phyloP scores from a whole-genome alignment of 139 green algal species.

The Nannochloris sp. region DNA sequence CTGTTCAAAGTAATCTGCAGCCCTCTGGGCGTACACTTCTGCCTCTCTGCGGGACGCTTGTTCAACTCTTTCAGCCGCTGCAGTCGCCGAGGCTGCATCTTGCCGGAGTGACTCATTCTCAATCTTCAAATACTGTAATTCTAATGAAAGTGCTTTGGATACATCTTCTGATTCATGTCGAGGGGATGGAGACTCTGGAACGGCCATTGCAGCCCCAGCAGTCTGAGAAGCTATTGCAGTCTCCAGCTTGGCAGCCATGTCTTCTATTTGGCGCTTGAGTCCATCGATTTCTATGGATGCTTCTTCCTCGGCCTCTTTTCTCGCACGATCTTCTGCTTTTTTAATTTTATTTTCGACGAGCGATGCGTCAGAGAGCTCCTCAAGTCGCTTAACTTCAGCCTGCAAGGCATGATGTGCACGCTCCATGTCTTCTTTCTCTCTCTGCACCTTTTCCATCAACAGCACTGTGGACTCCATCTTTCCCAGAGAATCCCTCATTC shows the following conservation, averaged over 20 bases:
- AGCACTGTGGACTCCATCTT: slow-evolving; percentile 16
- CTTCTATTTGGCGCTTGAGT: slow-evolving; percentile 14
- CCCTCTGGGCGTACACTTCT: neutral
- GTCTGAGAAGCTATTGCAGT: slow-evolving; percentile 6
- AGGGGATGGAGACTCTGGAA: slow-evolving; percentile 3
- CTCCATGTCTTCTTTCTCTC: slow-evolving; percentile 13
- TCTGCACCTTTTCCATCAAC: slow-evolving; percentile 20
- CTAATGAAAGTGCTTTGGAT: slow-evolving; percentile 16
- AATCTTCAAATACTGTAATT: slow-evolving; percentile 24
- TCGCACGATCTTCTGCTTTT: neutral
- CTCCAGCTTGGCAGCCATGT: slow-evolving; percentile 29
- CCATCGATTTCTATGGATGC: slow-evolving; percentile 27
- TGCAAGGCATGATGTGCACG: slow-evolving; percentile 7
- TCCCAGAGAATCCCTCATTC: slow-evolving; percentile 10
- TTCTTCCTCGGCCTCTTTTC: slow-evolving; percentile 14
- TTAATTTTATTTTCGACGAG: slow-evolving; percentile 10
- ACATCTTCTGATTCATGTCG: slow-evolving; percentile 19
- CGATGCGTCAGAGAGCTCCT: slow-evolving; percentile 11
- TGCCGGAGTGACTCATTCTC: slow-evolving; percentile 12
- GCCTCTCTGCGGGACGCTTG: neutral
- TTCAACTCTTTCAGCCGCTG: neutral
- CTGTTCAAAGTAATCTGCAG: neutral
- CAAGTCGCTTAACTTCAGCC: slow-evolving; percentile 12
- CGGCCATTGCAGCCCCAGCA: neutral
- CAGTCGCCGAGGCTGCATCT: neutral